Percentiles rank a stretch among this genome's conserved stretches.
Conservation (phyloP, 1,139 yeast species). For the Diutina scorzettiae region DNA sequence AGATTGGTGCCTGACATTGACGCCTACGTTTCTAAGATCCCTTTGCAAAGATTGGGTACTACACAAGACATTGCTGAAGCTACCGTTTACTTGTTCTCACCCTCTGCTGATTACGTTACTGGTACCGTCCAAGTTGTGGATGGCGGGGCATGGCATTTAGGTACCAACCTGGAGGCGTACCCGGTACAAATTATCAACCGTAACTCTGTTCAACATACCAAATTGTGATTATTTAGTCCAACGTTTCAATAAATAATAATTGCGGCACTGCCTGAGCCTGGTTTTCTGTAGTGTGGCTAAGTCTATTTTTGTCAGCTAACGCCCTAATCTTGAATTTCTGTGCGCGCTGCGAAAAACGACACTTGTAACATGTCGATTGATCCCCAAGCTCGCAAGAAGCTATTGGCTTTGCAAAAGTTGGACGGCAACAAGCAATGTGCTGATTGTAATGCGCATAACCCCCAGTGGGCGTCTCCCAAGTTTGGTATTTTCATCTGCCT, state of each 20-base stretch:
- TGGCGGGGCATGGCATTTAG: constrained; percentile 80
- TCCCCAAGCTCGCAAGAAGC: constrained; percentile 79
- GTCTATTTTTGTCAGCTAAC: neutral
- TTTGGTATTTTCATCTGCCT: constrained; percentile 93
- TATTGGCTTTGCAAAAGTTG: constrained; percentile 64
- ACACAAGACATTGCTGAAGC: constrained; percentile 80
- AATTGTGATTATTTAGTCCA: constrained; percentile 7
- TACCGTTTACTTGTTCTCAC: constrained; percentile 73
- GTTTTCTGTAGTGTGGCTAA: neutral
- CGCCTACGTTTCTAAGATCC: constrained; percentile 36
- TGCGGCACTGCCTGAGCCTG: neutral
- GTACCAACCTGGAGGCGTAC: constrained; percentile 34
- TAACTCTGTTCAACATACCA: constrained; percentile 13
- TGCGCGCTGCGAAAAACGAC: neutral
- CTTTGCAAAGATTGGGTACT: constrained; percentile 67
- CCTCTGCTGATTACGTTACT: constrained; percentile 66
- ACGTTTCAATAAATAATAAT: too few species aligned
- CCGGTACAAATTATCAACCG: constrained; percentile 21
- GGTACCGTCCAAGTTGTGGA: constrained; percentile 79
- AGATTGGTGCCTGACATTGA: constrained; percentile 35
- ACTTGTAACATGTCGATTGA: constrained; percentile 51
- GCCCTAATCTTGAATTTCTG: neutral
- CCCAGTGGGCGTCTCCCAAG: constrained; percentile 98
- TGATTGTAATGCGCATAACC: constrained; percentile 92
- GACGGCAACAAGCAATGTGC: constrained; percentile 84